These are phyloP conservation scores for Naematelia encephala DNA, from an alignment of 768 basidiomycete genomes.

Conservation along the genomic window DNA sequence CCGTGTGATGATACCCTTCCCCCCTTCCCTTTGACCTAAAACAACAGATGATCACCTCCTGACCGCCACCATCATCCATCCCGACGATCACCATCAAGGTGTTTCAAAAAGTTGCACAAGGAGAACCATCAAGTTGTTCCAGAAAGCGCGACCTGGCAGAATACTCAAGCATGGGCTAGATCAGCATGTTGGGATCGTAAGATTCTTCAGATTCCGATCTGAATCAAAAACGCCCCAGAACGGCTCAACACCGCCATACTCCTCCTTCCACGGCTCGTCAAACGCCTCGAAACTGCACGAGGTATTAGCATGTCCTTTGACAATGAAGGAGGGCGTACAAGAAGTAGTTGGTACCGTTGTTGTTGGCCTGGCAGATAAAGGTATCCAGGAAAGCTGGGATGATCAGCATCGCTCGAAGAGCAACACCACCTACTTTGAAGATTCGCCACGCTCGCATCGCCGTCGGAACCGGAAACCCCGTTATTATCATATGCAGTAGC, in stretches of 20 bases:
- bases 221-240: constrained; percentile 68
- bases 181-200: constrained; percentile 50
- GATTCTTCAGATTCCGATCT: constrained; percentile 52
- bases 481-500: constrained; percentile 56
- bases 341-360: constrained; percentile 78
- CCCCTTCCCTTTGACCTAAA: no score
- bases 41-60: no score
- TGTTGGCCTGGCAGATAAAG: constrained; percentile 83
- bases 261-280: constrained; percentile 78
- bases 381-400: constrained; percentile 65
- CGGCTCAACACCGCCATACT: constrained; percentile 76
- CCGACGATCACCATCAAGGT: neutral
- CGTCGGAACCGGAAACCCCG: constrained; percentile 64
- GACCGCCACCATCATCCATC: neutral
- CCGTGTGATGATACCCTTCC: neutral
- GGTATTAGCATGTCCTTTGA: constrained; percentile 1
- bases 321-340: constrained; percentile 51
- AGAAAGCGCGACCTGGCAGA: neutral
- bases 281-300: constrained; percentile 56
- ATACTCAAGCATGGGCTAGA: constrained; percentile 1
- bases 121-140: neutral
- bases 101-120: neutral
- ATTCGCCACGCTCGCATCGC: constrained; percentile 52
- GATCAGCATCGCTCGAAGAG: constrained; percentile 7
- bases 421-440: constrained; percentile 54